Evolutionary conservation across 2,329 filamentous ascomycete species (phyloP), one percentile per base, ranked within the genome.

Genomic region (Fusarium succisae): DNA sequence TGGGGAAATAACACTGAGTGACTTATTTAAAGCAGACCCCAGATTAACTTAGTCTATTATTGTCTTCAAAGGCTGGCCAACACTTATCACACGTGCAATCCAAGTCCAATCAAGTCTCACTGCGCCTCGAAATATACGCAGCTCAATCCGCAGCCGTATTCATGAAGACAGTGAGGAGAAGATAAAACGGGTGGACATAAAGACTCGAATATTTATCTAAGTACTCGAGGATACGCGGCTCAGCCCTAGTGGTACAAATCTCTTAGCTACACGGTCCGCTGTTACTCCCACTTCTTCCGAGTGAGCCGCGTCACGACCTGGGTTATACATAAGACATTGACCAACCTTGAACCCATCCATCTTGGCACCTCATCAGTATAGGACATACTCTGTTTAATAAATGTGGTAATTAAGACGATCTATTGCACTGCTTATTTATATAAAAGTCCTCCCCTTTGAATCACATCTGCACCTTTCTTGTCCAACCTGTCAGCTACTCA

Each of bases 71-170:
- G 39, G 65, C 71, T 69, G 56, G 55, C 73, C 70, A 74, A 68
- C 62, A 41, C 28, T 43, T 38, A 24, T 45, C 55, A 28, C 69
- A 70, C 72, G 58, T 74, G 72, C 53, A 57, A 44, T 37, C 20
- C 30, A 26, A 39, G 37, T 37, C 60, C 70, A 73, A 70, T 73
- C 65, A 59, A 51, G 30, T 32, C 24, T 26, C 28, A 41, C 67
- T 76, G 73, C 73, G 73, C 73, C 73, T 63, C 73, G 43, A 61
- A 57, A 69, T 62, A 45, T 57, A 71, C 73, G 73, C 70, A 73
- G 69, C 32, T 53, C 43, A 44, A 44, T 41, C 50, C 45, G 63
- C 54, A 63, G 59, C 47, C 50, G 35, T 58, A 22, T 24, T 1
- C 22, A 26, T 30, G 14, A 58, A 26, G 51, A 30, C 15, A 28